Percentiles rank a stretch among this genome's conserved stretches.
Evolutionary conservation across 164 flowering plant species (phyloP).

Genomic region (Hamamelis virginiana): DNA sequence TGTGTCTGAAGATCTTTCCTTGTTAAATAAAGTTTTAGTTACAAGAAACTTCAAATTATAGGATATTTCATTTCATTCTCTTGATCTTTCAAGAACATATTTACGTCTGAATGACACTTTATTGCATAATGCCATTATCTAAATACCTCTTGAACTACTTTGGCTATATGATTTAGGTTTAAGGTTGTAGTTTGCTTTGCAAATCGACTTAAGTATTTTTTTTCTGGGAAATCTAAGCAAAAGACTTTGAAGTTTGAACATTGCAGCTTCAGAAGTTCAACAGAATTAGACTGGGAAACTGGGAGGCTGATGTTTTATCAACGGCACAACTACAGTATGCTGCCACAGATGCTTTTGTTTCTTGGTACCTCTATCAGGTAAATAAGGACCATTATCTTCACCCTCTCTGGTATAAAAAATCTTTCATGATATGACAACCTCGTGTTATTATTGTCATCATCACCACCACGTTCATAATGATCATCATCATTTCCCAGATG

Average conservation of each 20-base stretch:
- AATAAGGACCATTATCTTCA: background rate
- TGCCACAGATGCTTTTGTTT: constrained; percentile 84
- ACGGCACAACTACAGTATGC: constrained; percentile 65
- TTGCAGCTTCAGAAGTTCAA: constrained; percentile 64
- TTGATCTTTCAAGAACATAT: too few relatives aligned
- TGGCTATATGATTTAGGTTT: background rate
- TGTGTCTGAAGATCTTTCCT: background rate
- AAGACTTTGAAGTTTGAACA: background rate
- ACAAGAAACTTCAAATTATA: background rate
- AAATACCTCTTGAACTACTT: background rate
- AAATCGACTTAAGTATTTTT: background rate
- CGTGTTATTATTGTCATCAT: background rate
- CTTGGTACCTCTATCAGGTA: constrained; percentile 76
- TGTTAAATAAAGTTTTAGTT: background rate
- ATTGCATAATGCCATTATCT: too few relatives aligned
- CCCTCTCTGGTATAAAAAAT: background rate
- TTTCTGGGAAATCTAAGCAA: background rate
- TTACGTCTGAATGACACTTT: too few relatives aligned
- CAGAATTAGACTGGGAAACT: constrained; percentile 64
- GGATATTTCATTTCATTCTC: background rate
- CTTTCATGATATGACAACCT: background rate
- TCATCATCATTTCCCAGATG: constrained; percentile 29
- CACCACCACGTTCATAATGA: background rate
- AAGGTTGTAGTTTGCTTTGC: background rate
- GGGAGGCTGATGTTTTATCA: constrained; percentile 65